Percentiles rank a stretch among this genome's conserved stretches.
Evolutionary conservation across 352 stramenopile species (phyloP).

Genomic region (Globisporangium iwayamae): DNA sequence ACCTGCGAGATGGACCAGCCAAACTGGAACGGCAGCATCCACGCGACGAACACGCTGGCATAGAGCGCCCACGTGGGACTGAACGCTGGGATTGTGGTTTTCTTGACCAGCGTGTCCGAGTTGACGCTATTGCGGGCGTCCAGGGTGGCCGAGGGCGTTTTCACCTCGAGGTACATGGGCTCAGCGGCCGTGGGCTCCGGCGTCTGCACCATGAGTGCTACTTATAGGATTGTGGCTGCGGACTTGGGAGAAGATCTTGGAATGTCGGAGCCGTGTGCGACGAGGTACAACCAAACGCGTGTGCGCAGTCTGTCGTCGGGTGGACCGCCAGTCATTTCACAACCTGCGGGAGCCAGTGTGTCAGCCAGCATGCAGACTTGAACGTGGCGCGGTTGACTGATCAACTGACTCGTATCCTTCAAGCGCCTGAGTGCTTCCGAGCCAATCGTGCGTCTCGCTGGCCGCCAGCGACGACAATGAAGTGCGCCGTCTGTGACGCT

Average conservation of each 20-base stretch:
- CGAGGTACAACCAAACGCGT: neutral
- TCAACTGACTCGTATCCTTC: neutral
- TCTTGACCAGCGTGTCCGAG: neutral
- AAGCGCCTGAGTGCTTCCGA: neutral
- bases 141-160: neutral
- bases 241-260: neutral
- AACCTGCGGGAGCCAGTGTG: neutral
- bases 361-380: neutral
- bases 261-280: neutral
- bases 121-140: neutral
- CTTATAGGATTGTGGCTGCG: neutral
- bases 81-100: neutral
- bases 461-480: neutral
- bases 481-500: neutral
- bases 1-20: constrained; percentile 57
- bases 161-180: neutral
- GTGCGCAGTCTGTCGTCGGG: neutral
- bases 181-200: neutral
- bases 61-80: constrained; percentile 40
- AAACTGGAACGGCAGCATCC: constrained; percentile 46
- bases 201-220: neutral
- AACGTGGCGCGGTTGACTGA: neutral
- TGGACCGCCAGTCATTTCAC: neutral
- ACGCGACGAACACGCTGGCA: constrained; percentile 28
- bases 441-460: neutral